Percentiles rank a stretch among this genome's conserved stretches.
Evolutionary conservation across 371 early-diverging fungal species (phyloP).

Genomic region (Parasitella parasitica): DNA sequence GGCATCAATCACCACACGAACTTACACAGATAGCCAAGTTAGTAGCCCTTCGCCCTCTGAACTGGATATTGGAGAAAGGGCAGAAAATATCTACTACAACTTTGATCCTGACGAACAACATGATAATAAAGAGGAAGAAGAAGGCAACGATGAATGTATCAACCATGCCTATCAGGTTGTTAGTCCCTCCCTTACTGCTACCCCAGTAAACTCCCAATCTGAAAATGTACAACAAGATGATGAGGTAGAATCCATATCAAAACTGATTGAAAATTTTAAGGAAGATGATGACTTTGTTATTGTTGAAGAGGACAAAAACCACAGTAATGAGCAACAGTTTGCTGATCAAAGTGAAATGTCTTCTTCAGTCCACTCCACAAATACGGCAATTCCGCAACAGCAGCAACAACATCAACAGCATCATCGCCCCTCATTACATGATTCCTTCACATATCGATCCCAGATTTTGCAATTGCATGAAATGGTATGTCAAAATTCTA

Average conservation of each 20-base stretch:
- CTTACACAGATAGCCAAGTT: slow-evolving; percentile 15
- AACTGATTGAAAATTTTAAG: not conserved
- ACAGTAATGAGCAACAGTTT: not conserved
- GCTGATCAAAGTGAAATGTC: not conserved
- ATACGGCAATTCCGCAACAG: not conserved
- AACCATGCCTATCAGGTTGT: not conserved
- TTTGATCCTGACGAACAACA: not conserved
- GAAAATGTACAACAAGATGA: not conserved
- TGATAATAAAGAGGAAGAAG: not conserved
- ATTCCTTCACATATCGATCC: slow-evolving; percentile 5
- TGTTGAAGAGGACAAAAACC: not conserved
- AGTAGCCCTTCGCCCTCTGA: slow-evolving; percentile 12
- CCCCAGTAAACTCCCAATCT: too few species aligned
- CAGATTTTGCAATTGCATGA: slow-evolving; percentile 37
- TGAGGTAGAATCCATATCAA: not conserved
- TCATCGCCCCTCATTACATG: not conserved
- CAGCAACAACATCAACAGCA: not conserved
- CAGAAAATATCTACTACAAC: not conserved
- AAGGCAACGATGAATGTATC: not conserved
- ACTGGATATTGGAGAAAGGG: slow-evolving; percentile 2
- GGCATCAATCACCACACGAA: not conserved
- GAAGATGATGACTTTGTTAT: slow-evolving; percentile 9
- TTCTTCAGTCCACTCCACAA: not conserved
- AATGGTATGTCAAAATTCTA: slow-evolving; percentile 25
- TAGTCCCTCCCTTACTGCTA: not conserved